phyloP scores from a whole-genome alignment of 208 protist genomes.

The Paratrypanosoma confusum region DNA sequence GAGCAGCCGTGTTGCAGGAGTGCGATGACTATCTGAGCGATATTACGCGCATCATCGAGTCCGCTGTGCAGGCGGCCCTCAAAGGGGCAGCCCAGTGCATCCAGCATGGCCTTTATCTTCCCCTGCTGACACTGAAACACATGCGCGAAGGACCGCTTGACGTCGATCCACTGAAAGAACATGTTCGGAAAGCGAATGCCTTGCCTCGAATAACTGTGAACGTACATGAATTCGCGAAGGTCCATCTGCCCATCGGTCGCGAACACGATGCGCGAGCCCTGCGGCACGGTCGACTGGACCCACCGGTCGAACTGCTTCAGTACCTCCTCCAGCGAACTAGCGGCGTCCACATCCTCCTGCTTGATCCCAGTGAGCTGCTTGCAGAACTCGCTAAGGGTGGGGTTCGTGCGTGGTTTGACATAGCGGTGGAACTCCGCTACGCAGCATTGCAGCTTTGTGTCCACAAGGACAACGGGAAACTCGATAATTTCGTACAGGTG shows the following conservation, averaged over 20 bases:
- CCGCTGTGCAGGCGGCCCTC: conserved; percentile 78
- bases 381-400: conserved; percentile 85
- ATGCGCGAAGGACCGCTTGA: conserved; percentile 70
- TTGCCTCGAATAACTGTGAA: conserved; percentile 56
- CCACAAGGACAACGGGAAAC: conserved; percentile 88
- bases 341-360: conserved; percentile 82
- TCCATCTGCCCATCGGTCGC: conserved; percentile 76
- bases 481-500: conserved; percentile 95
- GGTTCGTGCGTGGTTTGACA: conserved; percentile 74
- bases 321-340: conserved; percentile 56
- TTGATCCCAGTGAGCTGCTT: conserved; percentile 85
- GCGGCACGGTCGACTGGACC: conserved; percentile 52
- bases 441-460: conserved; percentile 44
- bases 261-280: conserved; percentile 42
- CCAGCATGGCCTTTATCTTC: conserved; percentile 83
- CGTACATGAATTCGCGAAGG: conserved; percentile 76
- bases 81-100: conserved; percentile 63
- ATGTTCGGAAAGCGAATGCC: conserved; percentile 69
- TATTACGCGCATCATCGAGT: conserved; percentile 76
- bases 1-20: conserved; percentile 64
- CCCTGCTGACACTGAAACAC: conserved; percentile 67
- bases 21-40: conserved; percentile 75
- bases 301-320: conserved; percentile 73
- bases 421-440: conserved; percentile 83
- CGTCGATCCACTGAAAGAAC: conserved; percentile 82